Conservation (phyloP, 805 yeast genomes). For the Sugiyamaella mastotermitis region DNA sequence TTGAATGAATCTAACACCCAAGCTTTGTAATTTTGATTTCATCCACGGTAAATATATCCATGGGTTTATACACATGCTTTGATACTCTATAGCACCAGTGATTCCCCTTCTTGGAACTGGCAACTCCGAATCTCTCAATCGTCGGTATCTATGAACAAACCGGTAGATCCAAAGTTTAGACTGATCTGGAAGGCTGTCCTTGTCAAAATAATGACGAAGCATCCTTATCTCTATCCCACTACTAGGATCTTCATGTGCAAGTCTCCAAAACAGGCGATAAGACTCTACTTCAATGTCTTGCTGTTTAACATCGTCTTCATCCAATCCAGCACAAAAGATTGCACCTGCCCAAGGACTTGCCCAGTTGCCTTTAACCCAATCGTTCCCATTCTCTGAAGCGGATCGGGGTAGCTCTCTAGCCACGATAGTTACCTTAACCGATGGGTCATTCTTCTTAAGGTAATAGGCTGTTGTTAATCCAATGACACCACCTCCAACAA, state of each 20-base stretch:
- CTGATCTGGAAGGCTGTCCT: constrained; percentile 13
- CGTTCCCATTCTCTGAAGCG: constrained; percentile 14
- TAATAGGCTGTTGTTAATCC: constrained; percentile 18
- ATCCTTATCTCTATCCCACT: constrained; percentile 14
- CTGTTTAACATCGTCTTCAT: constrained; percentile 4
- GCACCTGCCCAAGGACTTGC: constrained; percentile 25
- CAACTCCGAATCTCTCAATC: constrained; percentile 12
- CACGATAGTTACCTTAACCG: constrained; percentile 13
- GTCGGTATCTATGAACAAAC: constrained; percentile 14
- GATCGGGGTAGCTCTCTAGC: constrained; percentile 18
- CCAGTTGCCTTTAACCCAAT: constrained; percentile 18
- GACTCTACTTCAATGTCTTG: constrained; percentile 12
- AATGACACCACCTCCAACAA: constrained; percentile 21
- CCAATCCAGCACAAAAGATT: constrained; percentile 11
- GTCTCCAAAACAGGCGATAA: constrained; percentile 15
- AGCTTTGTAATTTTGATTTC: constrained; percentile 11
- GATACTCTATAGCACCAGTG: constrained; percentile 19
- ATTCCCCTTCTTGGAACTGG: constrained; percentile 12
- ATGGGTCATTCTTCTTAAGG: constrained; percentile 1
- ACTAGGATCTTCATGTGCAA: constrained; percentile 14
- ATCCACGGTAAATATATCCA: constrained; percentile 18
- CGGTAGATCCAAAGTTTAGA: constrained; percentile 9
- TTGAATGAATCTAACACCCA: constrained; percentile 16
- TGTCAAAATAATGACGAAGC: constrained; percentile 13
- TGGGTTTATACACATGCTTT: constrained; percentile 17